Evolutionary conservation across 2,329 filamentous ascomycete species (phyloP).

Genomic region (Penicillium corylophilum): DNA sequence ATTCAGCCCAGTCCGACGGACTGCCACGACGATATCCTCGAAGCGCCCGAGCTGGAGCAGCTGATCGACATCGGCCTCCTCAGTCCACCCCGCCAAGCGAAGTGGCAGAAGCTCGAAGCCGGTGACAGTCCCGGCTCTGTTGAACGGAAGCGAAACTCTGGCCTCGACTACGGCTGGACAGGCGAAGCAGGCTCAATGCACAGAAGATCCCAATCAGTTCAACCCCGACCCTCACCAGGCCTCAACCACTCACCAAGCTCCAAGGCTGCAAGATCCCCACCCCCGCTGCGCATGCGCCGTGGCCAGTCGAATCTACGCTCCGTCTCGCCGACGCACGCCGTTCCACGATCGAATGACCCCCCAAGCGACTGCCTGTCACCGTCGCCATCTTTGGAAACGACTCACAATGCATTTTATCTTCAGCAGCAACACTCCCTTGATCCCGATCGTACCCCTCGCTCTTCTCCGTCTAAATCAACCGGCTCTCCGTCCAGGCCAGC

Average conservation of each 20-base stretch:
- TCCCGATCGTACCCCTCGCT: constrained; percentile 19
- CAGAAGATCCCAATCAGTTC: constrained; percentile 20
- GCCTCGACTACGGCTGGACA: constrained; percentile 3
- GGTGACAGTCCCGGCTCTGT: constrained; percentile 37
- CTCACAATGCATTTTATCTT: constrained; percentile 17
- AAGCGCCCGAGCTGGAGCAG: constrained; percentile 9
- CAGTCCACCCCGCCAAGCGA: constrained; percentile 27
- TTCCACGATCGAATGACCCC: neutral
- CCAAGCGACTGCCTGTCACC: constrained; percentile 11
- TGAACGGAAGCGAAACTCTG: constrained; percentile 27
- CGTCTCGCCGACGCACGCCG: constrained; percentile 6
- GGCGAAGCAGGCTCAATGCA: constrained; percentile 13
- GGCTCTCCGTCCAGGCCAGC: constrained; percentile 16
- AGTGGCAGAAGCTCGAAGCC: constrained; percentile 31
- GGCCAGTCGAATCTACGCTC: constrained; percentile 23
- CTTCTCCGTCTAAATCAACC: constrained; percentile 13
- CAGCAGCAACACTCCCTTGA: constrained; percentile 24
- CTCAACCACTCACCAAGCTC: constrained; percentile 22
- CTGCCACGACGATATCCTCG: constrained; percentile 6
- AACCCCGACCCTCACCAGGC: constrained; percentile 18
- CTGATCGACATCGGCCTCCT: constrained; percentile 17
- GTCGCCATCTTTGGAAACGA: constrained; percentile 12
- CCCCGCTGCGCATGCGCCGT: constrained; percentile 25
- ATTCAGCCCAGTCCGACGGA: constrained; percentile 18
- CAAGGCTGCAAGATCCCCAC: constrained; percentile 17